Base-by-base conservation (phyloP, 2,329 filamentous ascomycete genomes). In the Diaporthe ilicicola region DNA sequence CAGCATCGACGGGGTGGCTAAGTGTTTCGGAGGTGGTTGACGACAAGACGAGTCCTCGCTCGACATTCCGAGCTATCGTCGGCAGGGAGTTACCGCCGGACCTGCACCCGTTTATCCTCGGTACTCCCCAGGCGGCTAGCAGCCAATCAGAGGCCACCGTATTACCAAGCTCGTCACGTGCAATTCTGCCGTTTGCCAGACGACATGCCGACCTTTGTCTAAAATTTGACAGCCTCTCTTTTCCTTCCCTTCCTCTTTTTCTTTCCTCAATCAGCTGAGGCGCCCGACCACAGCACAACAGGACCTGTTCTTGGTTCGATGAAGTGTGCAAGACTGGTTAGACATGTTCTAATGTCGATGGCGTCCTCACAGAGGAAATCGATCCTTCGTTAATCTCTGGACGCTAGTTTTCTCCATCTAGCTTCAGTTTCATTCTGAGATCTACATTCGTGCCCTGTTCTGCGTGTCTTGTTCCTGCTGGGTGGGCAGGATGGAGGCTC, bases 311-410 rank as follows among this genome's bases (percentile, higher is more conserved):
- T 72, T 71, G 54, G 56, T 70, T 71, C 75, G 71, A 74, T 78
- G 74, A 73, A 75, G 74, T 78, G 77, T 79, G 79, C 78, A 74
- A 69, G 71, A 61, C 74, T 50, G 75, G 77, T 73, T 27, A 67
- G 66, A 70, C 72, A 70, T 69, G 66, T 72, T 77, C 70, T 73
- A 71, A 76, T 78, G 78, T 78, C 77, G 77, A 74, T 75, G 75
- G 73, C 76, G 69, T 75, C 79, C 78, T 84, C 81, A 81, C 77
- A 87, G 85, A 87, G 80, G 76, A 85, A 77, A 79, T 77, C 73
- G 84, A 85, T 87, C 85, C 84, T 82, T 87, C 85, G 85, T 88
- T 88, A 87, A 88, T 88, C 86, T 84, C 86, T 76, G 84, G 81
- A 84, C 82, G 76, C 82, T 82, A 82, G 81, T 81, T 75, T 64